Conservation (phyloP, 2,329 filamentous ascomycete genomes). For the Myriosclerotinia curreyana region DNA sequence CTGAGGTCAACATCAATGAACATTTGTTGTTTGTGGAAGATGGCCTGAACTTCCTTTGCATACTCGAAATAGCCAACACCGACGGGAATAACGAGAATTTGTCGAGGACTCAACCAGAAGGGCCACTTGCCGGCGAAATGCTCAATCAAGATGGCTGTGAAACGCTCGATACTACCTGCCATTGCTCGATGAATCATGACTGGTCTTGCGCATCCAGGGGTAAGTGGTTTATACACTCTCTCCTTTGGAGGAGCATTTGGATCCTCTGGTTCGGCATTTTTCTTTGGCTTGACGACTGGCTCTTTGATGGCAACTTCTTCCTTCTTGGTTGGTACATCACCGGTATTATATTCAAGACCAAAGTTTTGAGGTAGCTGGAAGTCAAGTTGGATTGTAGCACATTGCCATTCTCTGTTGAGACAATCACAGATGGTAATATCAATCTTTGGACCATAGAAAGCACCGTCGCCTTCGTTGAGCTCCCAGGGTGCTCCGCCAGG, state of each 20-base stretch:
- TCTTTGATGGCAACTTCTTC: slow-evolving; percentile 38
- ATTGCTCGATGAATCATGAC: slow-evolving; percentile 88
- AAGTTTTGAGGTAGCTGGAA: slow-evolving; percentile 86
- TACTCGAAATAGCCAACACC: slow-evolving; percentile 70
- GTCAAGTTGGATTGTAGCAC: slow-evolving; percentile 91
- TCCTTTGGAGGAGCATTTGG: slow-evolving; percentile 45
- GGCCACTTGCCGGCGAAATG: slow-evolving; percentile 88
- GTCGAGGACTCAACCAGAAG: slow-evolving; percentile 82
- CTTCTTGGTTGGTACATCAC: slow-evolving; percentile 54
- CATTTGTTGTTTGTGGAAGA: slow-evolving; percentile 66
- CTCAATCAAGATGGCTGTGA: slow-evolving; percentile 74
- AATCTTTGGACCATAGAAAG: slow-evolving; percentile 98
- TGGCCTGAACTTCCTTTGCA: slow-evolving; percentile 67
- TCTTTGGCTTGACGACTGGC: slow-evolving; percentile 42
- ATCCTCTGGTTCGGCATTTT: slow-evolving; percentile 41
- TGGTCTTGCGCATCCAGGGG: slow-evolving; percentile 70
- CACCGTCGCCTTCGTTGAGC: slow-evolving; percentile 90
- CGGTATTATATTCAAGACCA: slow-evolving; percentile 80
- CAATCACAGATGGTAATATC: slow-evolving; percentile 93
- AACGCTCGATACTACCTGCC: slow-evolving; percentile 65
- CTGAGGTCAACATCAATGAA: slow-evolving; percentile 69
- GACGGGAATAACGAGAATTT: slow-evolving; percentile 75
- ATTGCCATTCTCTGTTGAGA: slow-evolving; percentile 79
- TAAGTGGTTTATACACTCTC: slow-evolving; percentile 49
- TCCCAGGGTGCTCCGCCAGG: slow-evolving; percentile 70